Conservation (phyloP, 495 filamentous ascomycete species). For the Rostrohypoxylon terebratum region DNA sequence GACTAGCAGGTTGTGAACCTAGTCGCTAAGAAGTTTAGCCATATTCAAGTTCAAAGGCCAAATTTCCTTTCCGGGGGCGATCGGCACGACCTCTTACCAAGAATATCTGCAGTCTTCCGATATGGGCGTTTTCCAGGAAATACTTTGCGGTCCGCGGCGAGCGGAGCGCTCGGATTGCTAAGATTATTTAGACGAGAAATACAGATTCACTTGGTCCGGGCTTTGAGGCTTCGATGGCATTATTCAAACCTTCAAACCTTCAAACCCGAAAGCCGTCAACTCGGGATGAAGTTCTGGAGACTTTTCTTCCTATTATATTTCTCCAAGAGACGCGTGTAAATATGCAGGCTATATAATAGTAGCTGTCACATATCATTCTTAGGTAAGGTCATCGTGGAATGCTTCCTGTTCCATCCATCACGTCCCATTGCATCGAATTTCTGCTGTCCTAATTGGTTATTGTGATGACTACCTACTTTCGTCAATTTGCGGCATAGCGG, state of each 20-base stretch:
- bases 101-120: background rate
- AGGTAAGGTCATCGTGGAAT: background rate
- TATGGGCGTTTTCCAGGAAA: background rate
- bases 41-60: conserved; percentile 16
- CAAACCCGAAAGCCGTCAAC: background rate
- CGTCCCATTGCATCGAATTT: conserved; percentile 18
- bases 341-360: background rate
- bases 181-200: background rate
- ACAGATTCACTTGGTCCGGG: background rate
- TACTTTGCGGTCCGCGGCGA: background rate
- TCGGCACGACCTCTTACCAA: conserved; percentile 3
- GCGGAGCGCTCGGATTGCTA: background rate
- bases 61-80: conserved; percentile 35
- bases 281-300: background rate
- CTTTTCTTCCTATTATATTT: background rate
- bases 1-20: background rate
- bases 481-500: conserved; percentile 13
- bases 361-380: background rate
- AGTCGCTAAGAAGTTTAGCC: conserved; percentile 19
- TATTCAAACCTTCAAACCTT: too few species aligned
- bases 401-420: conserved; percentile 11
- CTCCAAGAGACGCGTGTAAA: background rate
- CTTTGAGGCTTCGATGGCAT: background rate
- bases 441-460: background rate
- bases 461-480: conserved; percentile 28